Base-by-base conservation (phyloP, 108 stramenopile species). In the Hondaea fermentalgiana region DNA sequence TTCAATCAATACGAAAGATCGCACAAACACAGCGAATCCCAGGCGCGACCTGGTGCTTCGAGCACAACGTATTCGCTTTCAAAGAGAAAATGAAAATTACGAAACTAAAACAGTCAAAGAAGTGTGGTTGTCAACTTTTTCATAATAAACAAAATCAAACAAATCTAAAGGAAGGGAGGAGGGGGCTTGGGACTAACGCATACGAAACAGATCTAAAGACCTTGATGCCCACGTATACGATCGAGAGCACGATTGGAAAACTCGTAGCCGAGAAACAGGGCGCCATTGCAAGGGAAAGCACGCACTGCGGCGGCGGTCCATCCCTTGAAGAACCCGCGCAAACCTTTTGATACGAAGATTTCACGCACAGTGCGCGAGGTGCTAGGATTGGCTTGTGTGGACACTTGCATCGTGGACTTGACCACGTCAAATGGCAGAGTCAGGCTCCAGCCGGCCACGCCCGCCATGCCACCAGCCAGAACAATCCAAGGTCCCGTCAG, bases 291-390 rank as follows among this genome's bases (percentile, higher is more conserved):
- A 5, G 87, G 87, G 47, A 90, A 90, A 17, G 87, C 90, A 6
- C 90, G 88, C 5, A 90, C 5, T 14, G 87, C 90, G 5, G 90
- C 90, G 5, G 90, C 71, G 21, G 57, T 43, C 90, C 90, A 90
- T 5, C 90, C 90, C 58, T 42, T 90, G 88, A 87, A 90, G 23
- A 90, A 69, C 19, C 25, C 71, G 14, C 14, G 5, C 4, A 44
- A 8, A 23, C 90, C 90, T 4, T 72, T 44, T 29, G 2, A 53
- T n/a, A 3, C 44, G n/a, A 51, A 44, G 58, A 89, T 44, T 5
- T 19, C 53, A 8, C 10, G 42, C 21, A 89, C 17, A 6, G 59
- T 83, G 76, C 10, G 10, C 49, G 49, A 23, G 28, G 76, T 83
- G 49, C 49, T 53, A 6, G 49, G 76, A 53, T 83, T 53, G 43